These are phyloP conservation scores for Mangifera indica DNA, from an alignment of 345 rosid species.

Conservation along the genomic window DNA sequence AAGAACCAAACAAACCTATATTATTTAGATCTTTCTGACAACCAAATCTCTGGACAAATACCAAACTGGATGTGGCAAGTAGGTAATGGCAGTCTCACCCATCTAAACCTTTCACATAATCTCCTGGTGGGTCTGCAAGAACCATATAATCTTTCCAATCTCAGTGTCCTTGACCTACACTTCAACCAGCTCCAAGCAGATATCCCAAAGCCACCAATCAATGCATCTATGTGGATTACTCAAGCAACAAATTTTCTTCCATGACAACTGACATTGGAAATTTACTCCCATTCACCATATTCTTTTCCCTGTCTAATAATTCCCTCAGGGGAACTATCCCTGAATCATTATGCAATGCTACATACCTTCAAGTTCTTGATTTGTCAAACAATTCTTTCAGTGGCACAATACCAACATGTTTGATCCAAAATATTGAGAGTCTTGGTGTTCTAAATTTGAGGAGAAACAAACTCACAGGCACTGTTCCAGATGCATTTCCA, in stretches of 20 bases:
- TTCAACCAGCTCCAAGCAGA: slow-evolving; percentile 32
- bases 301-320: slow-evolving; percentile 39
- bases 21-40: slow-evolving; percentile 44
- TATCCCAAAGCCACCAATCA: slow-evolving; percentile 15
- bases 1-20: slow-evolving; percentile 9
- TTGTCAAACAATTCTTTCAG: slow-evolving; percentile 38
- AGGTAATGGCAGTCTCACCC: not conserved
- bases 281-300: not conserved
- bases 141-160: not conserved
- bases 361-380: slow-evolving; percentile 28
- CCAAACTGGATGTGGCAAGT: slow-evolving; percentile 47
- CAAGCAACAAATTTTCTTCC: slow-evolving; percentile 24
- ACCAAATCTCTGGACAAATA: slow-evolving; percentile 36
- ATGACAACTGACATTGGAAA: slow-evolving; percentile 27
- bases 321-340: slow-evolving; percentile 37
- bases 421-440: fast-evolving
- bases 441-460: slow-evolving; percentile 37
- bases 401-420: slow-evolving; percentile 30
- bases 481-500: slow-evolving; percentile 22
- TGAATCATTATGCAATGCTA: slow-evolving; percentile 27
- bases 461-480: slow-evolving; percentile 23
- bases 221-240: slow-evolving; percentile 30
- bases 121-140: slow-evolving; percentile 8
- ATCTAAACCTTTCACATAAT: slow-evolving; percentile 24
- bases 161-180: slow-evolving; percentile 25